Evolutionary conservation across 129 eudicot species (phyloP).

Genomic region (Flaveria trinervia): DNA sequence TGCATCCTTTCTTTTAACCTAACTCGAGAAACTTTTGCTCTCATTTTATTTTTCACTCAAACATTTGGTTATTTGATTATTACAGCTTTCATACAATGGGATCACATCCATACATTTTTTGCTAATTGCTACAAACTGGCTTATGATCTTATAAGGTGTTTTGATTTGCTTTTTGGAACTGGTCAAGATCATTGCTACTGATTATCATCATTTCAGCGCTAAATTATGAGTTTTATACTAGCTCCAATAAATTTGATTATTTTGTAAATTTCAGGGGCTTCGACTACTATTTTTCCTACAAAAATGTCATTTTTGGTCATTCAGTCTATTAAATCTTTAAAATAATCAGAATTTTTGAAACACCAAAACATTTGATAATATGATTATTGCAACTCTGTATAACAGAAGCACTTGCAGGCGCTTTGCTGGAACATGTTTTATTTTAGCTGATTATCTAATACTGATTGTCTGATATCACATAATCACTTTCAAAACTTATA

Average conservation of each 20-base stretch:
- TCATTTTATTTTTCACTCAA: not conserved
- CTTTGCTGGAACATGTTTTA: not conserved
- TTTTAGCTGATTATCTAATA: not conserved
- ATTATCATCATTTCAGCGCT: not conserved
- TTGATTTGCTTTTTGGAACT: not conserved
- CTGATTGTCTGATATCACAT: not conserved
- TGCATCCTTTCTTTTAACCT: not conserved
- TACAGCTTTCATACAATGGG: not conserved
- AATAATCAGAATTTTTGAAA: not conserved
- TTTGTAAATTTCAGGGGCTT: not conserved
- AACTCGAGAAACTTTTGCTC: not conserved
- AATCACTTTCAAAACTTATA: not conserved
- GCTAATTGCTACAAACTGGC: not conserved
- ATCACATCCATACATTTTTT: not conserved
- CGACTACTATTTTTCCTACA: not conserved
- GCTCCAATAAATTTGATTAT: not conserved
- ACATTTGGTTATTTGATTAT: not conserved
- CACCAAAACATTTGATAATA: not conserved
- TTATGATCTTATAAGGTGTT: not conserved
- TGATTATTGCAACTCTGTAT: not conserved
- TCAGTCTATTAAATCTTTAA: not conserved
- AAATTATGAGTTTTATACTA: not conserved
- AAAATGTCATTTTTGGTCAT: constrained; percentile 1
- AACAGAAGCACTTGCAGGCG: not conserved
- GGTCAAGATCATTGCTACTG: not conserved